Evolutionary conservation across 2,329 filamentous ascomycete genomes (phyloP).

Genomic region (Aspergillus neotritici): DNA sequence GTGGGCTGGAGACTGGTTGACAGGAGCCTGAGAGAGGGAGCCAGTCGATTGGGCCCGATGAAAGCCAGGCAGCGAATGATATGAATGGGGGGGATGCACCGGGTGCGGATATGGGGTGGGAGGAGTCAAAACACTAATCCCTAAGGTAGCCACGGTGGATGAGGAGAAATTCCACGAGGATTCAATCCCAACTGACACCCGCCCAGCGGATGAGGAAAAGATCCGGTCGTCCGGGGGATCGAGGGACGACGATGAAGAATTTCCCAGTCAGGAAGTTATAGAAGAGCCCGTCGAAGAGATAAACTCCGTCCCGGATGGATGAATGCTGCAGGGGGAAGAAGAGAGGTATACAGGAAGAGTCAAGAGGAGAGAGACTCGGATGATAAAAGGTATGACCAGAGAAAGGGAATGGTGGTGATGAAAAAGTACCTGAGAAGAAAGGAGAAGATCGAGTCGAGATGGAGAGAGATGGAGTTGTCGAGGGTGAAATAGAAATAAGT

Average conservation of each 20-base stretch:
- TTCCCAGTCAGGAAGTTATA: neutral
- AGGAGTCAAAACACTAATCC: conserved; percentile 30
- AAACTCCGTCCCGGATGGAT: too few relatives aligned
- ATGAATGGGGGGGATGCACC: conserved; percentile 28
- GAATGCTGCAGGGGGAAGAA: too few relatives aligned
- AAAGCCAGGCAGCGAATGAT: conserved; percentile 26
- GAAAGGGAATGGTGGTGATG: neutral
- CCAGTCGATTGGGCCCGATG: conserved; percentile 19
- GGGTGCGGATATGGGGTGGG: conserved; percentile 27
- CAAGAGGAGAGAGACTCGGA: neutral
- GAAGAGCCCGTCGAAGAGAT: too few relatives aligned
- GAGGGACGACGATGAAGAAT: conserved; percentile 1
- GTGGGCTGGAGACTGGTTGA: conserved; percentile 27
- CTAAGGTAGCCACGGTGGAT: conserved; percentile 39
- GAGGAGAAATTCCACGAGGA: conserved; percentile 8
- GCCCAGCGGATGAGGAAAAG: conserved; percentile 3
- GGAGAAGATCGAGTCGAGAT: neutral
- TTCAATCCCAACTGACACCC: conserved; percentile 3
- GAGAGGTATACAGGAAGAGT: neutral
- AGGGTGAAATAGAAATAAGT: neutral
- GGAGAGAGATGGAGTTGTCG: neutral
- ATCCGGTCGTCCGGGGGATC: too few relatives aligned
- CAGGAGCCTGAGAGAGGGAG: conserved; percentile 35
- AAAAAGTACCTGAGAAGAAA: neutral
- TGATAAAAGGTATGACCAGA: neutral